These are phyloP conservation scores for Climacium dendroides DNA, from an alignment of 225 moss, liverwort and hornwort genomes.

Conservation along the genomic window DNA sequence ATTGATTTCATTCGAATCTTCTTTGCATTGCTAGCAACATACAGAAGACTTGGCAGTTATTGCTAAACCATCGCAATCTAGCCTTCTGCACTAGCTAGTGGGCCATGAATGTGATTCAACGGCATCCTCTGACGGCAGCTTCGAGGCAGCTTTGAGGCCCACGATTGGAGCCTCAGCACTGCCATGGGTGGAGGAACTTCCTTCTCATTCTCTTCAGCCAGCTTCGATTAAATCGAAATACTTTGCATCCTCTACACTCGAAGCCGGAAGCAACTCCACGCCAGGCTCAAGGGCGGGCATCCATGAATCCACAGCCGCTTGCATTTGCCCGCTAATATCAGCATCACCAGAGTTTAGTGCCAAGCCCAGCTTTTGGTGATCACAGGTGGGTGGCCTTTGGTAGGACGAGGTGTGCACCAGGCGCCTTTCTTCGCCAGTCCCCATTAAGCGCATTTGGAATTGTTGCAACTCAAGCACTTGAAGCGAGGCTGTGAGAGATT, in stretches of 20 bases:
- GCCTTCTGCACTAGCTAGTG: background rate
- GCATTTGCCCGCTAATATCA: background rate
- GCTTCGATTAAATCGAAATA: background rate
- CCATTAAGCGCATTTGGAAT: too few species aligned
- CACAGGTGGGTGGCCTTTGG: too few species aligned
- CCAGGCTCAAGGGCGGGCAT: background rate
- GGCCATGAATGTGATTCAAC: background rate
- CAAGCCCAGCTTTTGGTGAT: too few species aligned
- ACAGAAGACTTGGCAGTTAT: background rate
- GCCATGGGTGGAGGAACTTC: background rate
- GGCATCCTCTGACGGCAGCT: too few species aligned
- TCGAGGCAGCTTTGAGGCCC: background rate
- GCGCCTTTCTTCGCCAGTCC: too few species aligned
- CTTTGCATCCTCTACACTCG: background rate
- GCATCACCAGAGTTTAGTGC: too few species aligned
- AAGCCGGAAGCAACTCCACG: background rate
- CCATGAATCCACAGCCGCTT: background rate
- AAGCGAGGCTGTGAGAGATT: too few species aligned
- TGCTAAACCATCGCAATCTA: background rate
- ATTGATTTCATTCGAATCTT: too few species aligned
- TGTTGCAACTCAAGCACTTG: too few species aligned
- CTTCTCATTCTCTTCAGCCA: background rate
- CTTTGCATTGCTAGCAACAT: background rate
- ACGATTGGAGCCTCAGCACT: background rate
- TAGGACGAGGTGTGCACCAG: too few species aligned